Evolutionary conservation across 352 stramenopile species (phyloP), one percentile per base, ranked within the genome.

Genomic region (Pythium rishiriense): DNA sequence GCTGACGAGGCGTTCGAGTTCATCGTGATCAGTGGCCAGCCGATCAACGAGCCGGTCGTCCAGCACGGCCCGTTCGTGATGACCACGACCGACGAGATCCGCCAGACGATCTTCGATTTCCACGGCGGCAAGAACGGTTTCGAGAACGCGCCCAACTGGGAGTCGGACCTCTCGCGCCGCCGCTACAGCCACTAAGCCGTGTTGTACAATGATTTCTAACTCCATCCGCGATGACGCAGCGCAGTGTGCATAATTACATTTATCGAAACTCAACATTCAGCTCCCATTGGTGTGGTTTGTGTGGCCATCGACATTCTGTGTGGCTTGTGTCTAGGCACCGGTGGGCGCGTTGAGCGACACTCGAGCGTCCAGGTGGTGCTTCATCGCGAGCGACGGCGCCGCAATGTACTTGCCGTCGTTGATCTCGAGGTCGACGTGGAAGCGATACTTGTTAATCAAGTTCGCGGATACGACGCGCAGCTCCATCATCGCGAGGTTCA

Each of bases 1-100:
- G 66, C 70, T 3, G 59, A 70, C 29, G 59, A 75, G 1, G 65
- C 62, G 0, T 29, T 88, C 6, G 74, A 90, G 72, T 87, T 89
- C 43, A 80, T 90, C 28, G 66, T 88, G 24, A 74, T 88, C 52
- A 79, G 60, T 41, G 81, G 79, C 19, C 55, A 85, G 63, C 83
- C 81, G 1, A 45, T 92, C 42, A 75, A 87, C 48, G 83, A 92
- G 53, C 75, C 77, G 8, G 72, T 90, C 11, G 74, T 82, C 35
- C 81, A 88, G 57, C 82, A 92, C 48, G 82, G 82, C 8, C 79
- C 82, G 17, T 91, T 91, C 50, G 82, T 91, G 50, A 91, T 91
- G 80, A 87, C 67, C 28, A 85, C 75, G 29, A 55, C 81, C 29
- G 64, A 58, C 3, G 77, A 88, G 56, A 87, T 88, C 35, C 76